Conservation (phyloP, 2,329 filamentous ascomycete species). For the Alternaria consortialis region DNA sequence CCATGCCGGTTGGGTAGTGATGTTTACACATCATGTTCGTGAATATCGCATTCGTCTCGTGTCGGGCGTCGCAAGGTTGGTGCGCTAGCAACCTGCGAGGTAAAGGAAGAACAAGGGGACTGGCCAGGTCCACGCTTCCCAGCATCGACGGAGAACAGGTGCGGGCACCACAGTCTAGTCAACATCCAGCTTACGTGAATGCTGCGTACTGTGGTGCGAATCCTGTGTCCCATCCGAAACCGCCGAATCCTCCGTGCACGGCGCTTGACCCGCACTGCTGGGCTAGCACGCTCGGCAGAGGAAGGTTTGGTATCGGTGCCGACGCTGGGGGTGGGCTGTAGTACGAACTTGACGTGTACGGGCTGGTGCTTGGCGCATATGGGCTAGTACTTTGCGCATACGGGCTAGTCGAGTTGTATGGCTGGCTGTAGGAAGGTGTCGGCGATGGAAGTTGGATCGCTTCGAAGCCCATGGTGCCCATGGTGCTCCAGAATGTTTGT, state of each 20-base stretch:
- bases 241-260: constrained; percentile 68
- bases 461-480: constrained; percentile 67
- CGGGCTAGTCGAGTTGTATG: constrained; percentile 52
- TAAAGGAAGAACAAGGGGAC: constrained; percentile 38
- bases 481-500: constrained; percentile 79
- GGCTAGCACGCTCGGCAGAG: constrained; percentile 85
- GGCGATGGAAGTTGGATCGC: constrained; percentile 79
- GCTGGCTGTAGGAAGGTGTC: constrained; percentile 80
- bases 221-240: constrained; percentile 88
- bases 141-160: constrained; percentile 38
- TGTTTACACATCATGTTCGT: constrained; percentile 54
- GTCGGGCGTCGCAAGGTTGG: constrained; percentile 51
- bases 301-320: constrained; percentile 77
- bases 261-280: constrained; percentile 80
- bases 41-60: constrained; percentile 58
- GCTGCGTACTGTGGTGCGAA: constrained; percentile 76
- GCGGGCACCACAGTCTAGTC: constrained; percentile 32
- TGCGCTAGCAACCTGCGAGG: constrained; percentile 49
- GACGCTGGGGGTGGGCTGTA: constrained; percentile 81
- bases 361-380: constrained; percentile 60
- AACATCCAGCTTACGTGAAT: constrained; percentile 73
- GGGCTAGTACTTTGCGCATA: constrained; percentile 51
- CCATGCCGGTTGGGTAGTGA: constrained; percentile 58
- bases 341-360: constrained; percentile 76
- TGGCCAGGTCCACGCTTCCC: constrained; percentile 56